These are phyloP conservation scores for Mycena chlorophos DNA, from an alignment of 768 basidiomycete species.

Conservation along the genomic window DNA sequence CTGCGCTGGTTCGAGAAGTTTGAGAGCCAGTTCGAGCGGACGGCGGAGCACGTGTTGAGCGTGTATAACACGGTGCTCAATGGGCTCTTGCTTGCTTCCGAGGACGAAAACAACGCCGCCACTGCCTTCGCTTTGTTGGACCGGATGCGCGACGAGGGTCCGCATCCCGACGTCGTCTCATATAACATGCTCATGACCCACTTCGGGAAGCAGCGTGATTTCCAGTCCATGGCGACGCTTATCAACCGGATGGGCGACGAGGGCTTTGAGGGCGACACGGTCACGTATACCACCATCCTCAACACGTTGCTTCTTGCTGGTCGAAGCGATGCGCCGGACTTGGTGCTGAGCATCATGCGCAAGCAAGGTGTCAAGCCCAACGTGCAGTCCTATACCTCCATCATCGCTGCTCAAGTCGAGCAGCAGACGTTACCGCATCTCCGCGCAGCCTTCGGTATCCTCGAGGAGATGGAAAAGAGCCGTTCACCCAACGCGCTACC, in stretches of 20 bases:
- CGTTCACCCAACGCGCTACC: slow-evolving; percentile 50
- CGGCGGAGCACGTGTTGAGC: slow-evolving; percentile 32
- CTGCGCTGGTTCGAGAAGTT: slow-evolving; percentile 53
- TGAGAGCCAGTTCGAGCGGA: slow-evolving; percentile 35
- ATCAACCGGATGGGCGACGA: slow-evolving; percentile 57
- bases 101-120: slow-evolving; percentile 42
- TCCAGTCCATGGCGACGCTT: slow-evolving; percentile 56
- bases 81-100: slow-evolving; percentile 57
- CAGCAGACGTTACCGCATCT: slow-evolving; percentile 55
- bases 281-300: slow-evolving; percentile 86
- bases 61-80: slow-evolving; percentile 79
- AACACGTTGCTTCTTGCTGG: slow-evolving; percentile 72
- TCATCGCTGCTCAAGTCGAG: slow-evolving; percentile 74
- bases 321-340: slow-evolving; percentile 61
- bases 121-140: slow-evolving; percentile 37
- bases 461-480: slow-evolving; percentile 73
- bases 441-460: slow-evolving; percentile 62
- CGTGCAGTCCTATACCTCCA: slow-evolving; percentile 72
- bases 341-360: slow-evolving; percentile 73
- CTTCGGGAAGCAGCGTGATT: slow-evolving; percentile 61
- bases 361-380: slow-evolving; percentile 73
- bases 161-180: slow-evolving; percentile 68
- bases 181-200: slow-evolving; percentile 81
- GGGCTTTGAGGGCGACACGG: slow-evolving; percentile 69
- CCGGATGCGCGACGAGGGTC: slow-evolving; percentile 49